phyloP scores from a whole-genome alignment of 164 flowering plant genomes.

The Buxus sempervirens region DNA sequence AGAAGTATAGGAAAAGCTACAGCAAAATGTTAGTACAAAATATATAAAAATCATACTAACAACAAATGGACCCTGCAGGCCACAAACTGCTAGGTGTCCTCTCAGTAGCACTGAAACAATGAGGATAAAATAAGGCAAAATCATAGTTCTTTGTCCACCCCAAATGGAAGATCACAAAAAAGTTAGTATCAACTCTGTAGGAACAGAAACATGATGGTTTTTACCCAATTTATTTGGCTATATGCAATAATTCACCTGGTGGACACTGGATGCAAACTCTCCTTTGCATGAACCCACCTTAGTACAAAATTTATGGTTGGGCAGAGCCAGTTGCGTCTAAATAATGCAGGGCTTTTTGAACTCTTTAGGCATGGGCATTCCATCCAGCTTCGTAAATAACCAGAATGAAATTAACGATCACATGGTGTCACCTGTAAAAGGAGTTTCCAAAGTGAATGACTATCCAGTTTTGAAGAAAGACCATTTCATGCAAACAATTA shows the following conservation, averaged over 20 bases:
- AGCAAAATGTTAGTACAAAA: no score
- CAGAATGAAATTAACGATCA: slow-evolving; percentile 95
- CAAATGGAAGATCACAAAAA: neutral
- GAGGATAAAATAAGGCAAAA: neutral
- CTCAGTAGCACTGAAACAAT: neutral
- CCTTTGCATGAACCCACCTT: slow-evolving; percentile 1
- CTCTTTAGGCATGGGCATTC: slow-evolving; percentile 81
- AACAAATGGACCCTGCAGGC: slow-evolving; percentile 1
- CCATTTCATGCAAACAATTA: no score
- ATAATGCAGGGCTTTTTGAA: slow-evolving; percentile 12
- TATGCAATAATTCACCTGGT: neutral
- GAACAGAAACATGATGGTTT: no score
- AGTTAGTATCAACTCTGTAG: no score
- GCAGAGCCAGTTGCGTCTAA: slow-evolving; percentile 22
- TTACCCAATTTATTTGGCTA: no score
- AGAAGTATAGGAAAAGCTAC: no score
- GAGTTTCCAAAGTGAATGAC: neutral
- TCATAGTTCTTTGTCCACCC: neutral
- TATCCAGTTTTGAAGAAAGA: no score
- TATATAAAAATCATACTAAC: slow-evolving; percentile 11
- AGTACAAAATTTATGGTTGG: slow-evolving; percentile 11
- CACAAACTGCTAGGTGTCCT: neutral
- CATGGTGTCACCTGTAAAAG: slow-evolving; percentile 88
- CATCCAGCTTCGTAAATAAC: slow-evolving; percentile 98
- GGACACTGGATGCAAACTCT: no score